Base-by-base conservation (phyloP, 2,329 filamentous ascomycete genomes). In the Cytospora chrysosperma region DNA sequence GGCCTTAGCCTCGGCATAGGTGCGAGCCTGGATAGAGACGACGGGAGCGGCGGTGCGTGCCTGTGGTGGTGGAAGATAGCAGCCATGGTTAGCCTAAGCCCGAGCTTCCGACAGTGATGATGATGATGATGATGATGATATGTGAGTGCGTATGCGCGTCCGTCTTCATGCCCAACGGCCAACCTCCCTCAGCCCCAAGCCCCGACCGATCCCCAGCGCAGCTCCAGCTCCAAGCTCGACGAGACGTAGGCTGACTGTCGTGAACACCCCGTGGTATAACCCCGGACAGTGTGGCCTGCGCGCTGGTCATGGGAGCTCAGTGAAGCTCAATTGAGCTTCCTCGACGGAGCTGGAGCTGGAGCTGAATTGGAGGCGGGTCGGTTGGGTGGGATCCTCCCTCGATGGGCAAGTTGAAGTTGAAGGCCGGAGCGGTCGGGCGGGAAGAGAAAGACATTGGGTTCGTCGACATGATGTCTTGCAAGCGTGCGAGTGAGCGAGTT, bases 1-100 rank as follows among this genome's bases (percentile, higher is more conserved):
- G 75, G 95, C 93, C 88, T 98, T 98, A 73, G 92, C 90, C 76
- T 96, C 93, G 78, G 92, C 94, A 83, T 97, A 98, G 81, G 86
- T 87, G 82, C 95, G 92, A 79, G 88, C 81, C 78, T 91, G 88
- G 78, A 89, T 84, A 72, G 87, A 82, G 73, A 86, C 83, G 84
- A 87, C 88, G 78, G 93, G 91, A 83, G 87, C 86, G 84, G 88
- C 89, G 85, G 89, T 90, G 87, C 93, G 93, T 81, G 87, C 85
- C 94, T 97, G 80, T 74, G 71, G 32, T 56, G 37, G 53, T 43
- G 34, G 21, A 15, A 50, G 34, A 24, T 51, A 32, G 28, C 56
- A 32, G 28, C 27, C 34, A 32, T 24, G 15, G 72, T 68, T 67
- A 68, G 70, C 69, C 68, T 70, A 70, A 70, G 68, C 70, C 34